Evolutionary conservation across 139 green algal species (phyloP).

Genomic region (Pseudopediastrum boryanum): DNA sequence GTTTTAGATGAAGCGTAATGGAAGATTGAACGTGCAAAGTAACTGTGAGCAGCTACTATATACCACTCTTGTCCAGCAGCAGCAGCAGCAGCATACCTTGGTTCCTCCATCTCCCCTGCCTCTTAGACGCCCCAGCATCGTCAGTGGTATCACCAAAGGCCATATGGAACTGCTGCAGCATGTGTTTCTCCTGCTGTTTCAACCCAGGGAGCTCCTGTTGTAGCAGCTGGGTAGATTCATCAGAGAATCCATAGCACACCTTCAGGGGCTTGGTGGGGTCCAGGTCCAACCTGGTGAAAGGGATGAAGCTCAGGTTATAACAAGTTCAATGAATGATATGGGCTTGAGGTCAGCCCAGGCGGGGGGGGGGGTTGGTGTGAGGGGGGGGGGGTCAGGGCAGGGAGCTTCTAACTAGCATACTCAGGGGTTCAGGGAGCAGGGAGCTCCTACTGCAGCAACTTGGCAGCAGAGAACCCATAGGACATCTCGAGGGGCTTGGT

Average conservation of each 20-base stretch:
- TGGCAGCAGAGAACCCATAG: too few relatives aligned
- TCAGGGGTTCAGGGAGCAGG: too few relatives aligned
- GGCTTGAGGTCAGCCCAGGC: neutral
- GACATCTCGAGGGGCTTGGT: too few relatives aligned
- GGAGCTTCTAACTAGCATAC: too few relatives aligned
- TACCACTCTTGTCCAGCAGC: neutral
- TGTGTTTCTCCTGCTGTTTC: conserved; percentile 8
- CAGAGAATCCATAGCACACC: neutral
- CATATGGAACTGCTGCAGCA: neutral
- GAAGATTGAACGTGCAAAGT: neutral
- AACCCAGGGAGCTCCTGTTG: conserved; percentile 6
- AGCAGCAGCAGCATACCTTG: neutral
- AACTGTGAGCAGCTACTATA: neutral
- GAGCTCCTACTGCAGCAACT: too few relatives aligned
- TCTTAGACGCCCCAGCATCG: too few relatives aligned
- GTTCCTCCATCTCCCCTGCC: neutral
- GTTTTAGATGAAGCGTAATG: neutral
- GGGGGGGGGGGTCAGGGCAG: too few relatives aligned
- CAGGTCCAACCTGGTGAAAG: neutral
- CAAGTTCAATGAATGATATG: neutral
- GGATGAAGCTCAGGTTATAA: neutral
- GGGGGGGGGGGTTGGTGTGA: too few relatives aligned
- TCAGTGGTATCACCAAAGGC: neutral
- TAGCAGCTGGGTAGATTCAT: neutral
- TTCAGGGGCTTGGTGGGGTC: conserved; percentile 4